Evolutionary conservation across 2,329 filamentous ascomycete genomes (phyloP), one percentile per base, ranked within the genome.

Genomic region (Dissoconium aciculare): DNA sequence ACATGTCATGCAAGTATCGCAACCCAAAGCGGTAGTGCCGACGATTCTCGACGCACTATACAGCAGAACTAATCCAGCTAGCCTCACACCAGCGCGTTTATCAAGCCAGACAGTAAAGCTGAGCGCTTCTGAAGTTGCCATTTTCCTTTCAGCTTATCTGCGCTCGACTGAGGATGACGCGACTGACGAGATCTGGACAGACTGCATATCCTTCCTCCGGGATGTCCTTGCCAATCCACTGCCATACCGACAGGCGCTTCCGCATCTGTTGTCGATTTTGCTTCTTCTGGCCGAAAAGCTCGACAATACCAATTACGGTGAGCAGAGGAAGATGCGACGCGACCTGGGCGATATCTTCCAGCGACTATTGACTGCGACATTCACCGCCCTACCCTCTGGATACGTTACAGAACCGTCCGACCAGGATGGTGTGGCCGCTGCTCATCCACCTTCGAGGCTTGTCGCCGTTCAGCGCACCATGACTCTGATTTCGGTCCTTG

Each of bases 121-220:
- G 6, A 74, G 74, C 32, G 84, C 94, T 46, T 70, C 72, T 1
- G 85, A 94, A 47, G 63, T 98, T 8, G 81, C 87, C 5, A 71
- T 78, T 5, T 98, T 98, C 53, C 58, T 95, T 26, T 80, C 93
- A 5, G 80, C 89, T 39, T 98, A 98, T 54, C 78, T 84, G 1
- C 71, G 71, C 16, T 89, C 85, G 0, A 64, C 95, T 9, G 89
- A 98, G 49, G 89, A 98, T 47, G 89, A 98, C 59, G 80, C 89
- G 11, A 87, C 94, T 69, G 89, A 98, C 47, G 89, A 98, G 56
- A 93, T 98, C 28, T 98, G 89, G 89, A 68, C 75, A 24, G 87
- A 98, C 51, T 98, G 87, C 53, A 83, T 85, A 47, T 71, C 78
- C 0, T 98, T 98, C 54, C 56, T 95, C 37, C 78, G 75, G 40